Evolutionary conservation across 192 early-diverging fungal genomes (phyloP), one percentile per base, ranked within the genome.

Genomic region (Coemansia sp.): DNA sequence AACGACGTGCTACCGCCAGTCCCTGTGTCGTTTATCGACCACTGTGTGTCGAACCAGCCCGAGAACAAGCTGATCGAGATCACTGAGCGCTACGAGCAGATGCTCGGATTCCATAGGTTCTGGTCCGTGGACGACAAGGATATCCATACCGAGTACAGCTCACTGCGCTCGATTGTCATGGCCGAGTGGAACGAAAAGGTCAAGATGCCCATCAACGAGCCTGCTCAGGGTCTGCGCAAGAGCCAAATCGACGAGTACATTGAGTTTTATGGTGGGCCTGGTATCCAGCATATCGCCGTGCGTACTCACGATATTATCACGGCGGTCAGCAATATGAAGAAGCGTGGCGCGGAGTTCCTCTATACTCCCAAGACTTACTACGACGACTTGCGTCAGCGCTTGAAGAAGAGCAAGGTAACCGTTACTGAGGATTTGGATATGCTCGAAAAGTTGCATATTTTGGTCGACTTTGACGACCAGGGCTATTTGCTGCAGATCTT

Each of bases 191-290:
- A 89, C 74, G 95, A 97, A 67, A 86, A 80, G 58, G 89, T 99
- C 85, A 97, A 97, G 85, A 95, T 97, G 90, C 95, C 95, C 62
- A 93, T 99, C 82, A 97, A 97, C 77, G 97, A 99, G 86, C 97
- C 97, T 5, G 97, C 97, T 12, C 61, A 80, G 63, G 97, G 97
- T 7, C 89, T 91, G 74, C 94, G 93, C 82, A 97, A 96, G 85
- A 94, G 92, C 36, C 95, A 99, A 87, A 97, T 97, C 68, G 91
- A 97, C 70, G 75, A 85, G 66, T 85, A 82, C 58, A 78, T 85
- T 44, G 84, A 85, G 69, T 85, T 78, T 27, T 78, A 85, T 57
- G 88, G 87, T 64, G 89, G 91, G 25, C 88, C 92, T 32, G 91
- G 93, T 66, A 89, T 93, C 73, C 92, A 94, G 80, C 97, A 98